Evolutionary conservation across 805 yeast species (phyloP).

Genomic region (Lipomyces starkeyi): DNA sequence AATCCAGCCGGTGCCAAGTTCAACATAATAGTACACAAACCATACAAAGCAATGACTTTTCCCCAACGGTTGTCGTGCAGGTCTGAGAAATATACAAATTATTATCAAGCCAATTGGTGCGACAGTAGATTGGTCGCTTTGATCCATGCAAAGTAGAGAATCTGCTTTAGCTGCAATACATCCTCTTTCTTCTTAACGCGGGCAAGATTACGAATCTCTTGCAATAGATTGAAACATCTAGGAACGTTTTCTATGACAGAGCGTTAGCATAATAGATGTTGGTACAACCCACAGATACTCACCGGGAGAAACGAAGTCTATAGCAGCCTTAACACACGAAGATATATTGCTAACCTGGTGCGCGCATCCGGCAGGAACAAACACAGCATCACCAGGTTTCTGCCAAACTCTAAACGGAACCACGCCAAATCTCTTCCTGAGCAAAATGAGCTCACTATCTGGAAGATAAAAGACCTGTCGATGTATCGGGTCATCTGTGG

Average conservation of each 20-base stretch:
- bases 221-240: constrained; percentile 21
- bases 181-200: constrained; percentile 31
- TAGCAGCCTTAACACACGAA: constrained; percentile 33
- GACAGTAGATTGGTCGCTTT: constrained; percentile 12
- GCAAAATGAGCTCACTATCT: constrained; percentile 26
- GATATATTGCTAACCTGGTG: constrained; percentile 36
- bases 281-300: background rate
- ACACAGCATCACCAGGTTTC: constrained; percentile 37
- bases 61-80: background rate
- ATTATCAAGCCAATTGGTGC: background rate
- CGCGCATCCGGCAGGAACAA: constrained; percentile 38
- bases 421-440: constrained; percentile 27
- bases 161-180: constrained; percentile 31
- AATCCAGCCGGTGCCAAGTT: background rate
- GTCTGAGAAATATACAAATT: background rate
- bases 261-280: background rate
- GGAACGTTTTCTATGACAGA: constrained; percentile 24
- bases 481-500: constrained; percentile 34
- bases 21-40: constrained; percentile 1
- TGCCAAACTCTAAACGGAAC: constrained; percentile 32
- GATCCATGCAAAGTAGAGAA: constrained; percentile 29
- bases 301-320: constrained; percentile 37
- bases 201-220: constrained; percentile 28
- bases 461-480: constrained; percentile 33
- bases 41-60: background rate